Conservation (phyloP, 371 early-diverging fungal species). For the Mortierella sp. region DNA sequence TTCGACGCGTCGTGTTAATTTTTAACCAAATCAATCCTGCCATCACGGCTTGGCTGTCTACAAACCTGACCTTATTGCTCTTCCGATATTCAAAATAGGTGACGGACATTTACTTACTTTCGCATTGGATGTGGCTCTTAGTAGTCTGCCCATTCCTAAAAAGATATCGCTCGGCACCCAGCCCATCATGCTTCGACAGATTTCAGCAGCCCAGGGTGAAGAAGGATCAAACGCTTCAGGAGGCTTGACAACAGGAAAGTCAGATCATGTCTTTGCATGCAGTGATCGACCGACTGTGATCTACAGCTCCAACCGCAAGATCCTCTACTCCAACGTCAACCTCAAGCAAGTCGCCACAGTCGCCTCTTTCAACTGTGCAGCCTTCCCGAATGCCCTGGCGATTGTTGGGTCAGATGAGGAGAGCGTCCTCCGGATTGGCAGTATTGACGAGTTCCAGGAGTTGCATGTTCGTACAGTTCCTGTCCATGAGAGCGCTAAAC, state of each 20-base stretch:
- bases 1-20: neutral
- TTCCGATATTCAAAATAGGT: constrained; percentile 57
- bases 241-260: neutral
- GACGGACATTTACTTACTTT: constrained; percentile 85
- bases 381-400: constrained; percentile 74
- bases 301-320: constrained; percentile 69
- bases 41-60: neutral
- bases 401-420: constrained; percentile 69
- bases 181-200: constrained; percentile 79
- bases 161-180: constrained; percentile 83
- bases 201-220: constrained; percentile 62
- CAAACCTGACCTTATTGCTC: neutral
- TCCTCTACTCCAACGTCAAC: constrained; percentile 87
- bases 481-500: constrained; percentile 78
- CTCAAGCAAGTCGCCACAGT: constrained; percentile 74
- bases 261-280: constrained; percentile 80
- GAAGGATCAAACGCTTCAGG: neutral
- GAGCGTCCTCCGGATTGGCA: constrained; percentile 73
- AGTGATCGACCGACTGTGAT: constrained; percentile 91
- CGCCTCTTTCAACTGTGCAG: constrained; percentile 70
- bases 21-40: neutral
- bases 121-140: constrained; percentile 59
- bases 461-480: constrained; percentile 85
- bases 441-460: constrained; percentile 84
- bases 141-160: constrained; percentile 71